Evolutionary conservation across 1,284 basidiomycete genomes (phyloP).

Genomic region (Rhizoctonia solani): DNA sequence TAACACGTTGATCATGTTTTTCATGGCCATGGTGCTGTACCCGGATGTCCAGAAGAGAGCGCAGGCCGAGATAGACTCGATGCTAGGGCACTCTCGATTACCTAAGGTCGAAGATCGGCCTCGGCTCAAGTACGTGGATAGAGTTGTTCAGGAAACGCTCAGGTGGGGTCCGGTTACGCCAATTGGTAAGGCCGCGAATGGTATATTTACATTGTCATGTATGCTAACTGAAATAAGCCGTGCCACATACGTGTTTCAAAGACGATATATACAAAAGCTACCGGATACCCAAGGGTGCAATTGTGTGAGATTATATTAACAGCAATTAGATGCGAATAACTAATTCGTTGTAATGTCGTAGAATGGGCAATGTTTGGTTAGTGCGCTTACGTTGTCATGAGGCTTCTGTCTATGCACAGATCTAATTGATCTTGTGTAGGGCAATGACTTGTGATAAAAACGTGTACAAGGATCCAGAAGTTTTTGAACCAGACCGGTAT

Average conservation of each 20-base stretch:
- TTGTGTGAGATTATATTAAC: background rate
- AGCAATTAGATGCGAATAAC: background rate
- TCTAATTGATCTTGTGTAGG: background rate
- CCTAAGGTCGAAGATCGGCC: slow-evolving; percentile 46
- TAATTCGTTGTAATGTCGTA: background rate
- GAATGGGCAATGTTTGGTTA: slow-evolving; percentile 9
- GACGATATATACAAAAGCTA: slow-evolving; percentile 12
- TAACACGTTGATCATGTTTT: slow-evolving; percentile 4
- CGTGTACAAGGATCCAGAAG: background rate
- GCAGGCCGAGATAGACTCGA: slow-evolving; percentile 47
- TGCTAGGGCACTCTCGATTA: slow-evolving; percentile 46
- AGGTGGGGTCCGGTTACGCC: slow-evolving; percentile 28
- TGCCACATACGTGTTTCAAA: slow-evolving; percentile 11
- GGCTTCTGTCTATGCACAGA: background rate
- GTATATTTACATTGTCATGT: background rate
- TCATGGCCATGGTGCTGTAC: slow-evolving; percentile 44
- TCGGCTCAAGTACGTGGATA: slow-evolving; percentile 46
- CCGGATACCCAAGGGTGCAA: slow-evolving; percentile 3
- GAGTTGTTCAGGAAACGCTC: slow-evolving; percentile 23
- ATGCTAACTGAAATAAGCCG: background rate
- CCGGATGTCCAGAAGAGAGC: slow-evolving; percentile 48
- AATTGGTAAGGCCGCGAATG: slow-evolving; percentile 2
- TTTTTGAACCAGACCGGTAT: background rate
- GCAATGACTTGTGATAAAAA: slow-evolving; percentile 5
- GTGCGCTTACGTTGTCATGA: background rate